These are phyloP conservation scores for Thuidium tamariscinum DNA, from an alignment of 225 moss, liverwort and hornwort genomes.

Conservation along the genomic window DNA sequence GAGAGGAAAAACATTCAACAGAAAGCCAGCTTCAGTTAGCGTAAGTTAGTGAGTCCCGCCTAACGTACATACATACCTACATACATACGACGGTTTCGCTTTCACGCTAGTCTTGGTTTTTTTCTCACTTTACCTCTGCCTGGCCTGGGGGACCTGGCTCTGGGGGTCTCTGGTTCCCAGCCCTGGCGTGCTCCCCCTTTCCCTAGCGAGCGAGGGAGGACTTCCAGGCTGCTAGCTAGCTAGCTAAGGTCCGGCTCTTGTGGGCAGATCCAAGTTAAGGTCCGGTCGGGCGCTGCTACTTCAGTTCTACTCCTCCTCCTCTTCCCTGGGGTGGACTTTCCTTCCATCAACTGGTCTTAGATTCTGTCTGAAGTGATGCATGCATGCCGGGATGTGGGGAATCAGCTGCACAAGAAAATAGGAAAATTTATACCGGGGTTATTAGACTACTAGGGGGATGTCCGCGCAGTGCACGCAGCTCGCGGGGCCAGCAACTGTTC, in stretches of 20 bases:
- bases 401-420: not conserved
- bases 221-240: constrained; percentile 3
- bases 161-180: not conserved
- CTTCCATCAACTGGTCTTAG: constrained; percentile 13
- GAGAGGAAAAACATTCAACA: not conserved
- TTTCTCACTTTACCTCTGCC: not conserved
- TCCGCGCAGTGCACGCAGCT: not conserved
- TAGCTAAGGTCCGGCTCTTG: not conserved
- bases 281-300: constrained; percentile 12
- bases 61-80: not conserved
- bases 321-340: constrained; percentile 19
- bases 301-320: not conserved
- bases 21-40: no score
- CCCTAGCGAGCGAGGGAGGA: not conserved
- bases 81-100: not conserved
- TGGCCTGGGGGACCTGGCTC: no score
- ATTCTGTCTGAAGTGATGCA: constrained; percentile 21
- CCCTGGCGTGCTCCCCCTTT: not conserved
- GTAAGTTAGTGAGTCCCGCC: no score
- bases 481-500: not conserved
- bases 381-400: constrained; percentile 13
- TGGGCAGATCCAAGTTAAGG: constrained; percentile 15
- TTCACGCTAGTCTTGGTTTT: not conserved
- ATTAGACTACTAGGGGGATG: not conserved
- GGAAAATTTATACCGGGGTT: not conserved